Conservation (phyloP, 257 asterid species). For the Coffea canephora region DNA sequence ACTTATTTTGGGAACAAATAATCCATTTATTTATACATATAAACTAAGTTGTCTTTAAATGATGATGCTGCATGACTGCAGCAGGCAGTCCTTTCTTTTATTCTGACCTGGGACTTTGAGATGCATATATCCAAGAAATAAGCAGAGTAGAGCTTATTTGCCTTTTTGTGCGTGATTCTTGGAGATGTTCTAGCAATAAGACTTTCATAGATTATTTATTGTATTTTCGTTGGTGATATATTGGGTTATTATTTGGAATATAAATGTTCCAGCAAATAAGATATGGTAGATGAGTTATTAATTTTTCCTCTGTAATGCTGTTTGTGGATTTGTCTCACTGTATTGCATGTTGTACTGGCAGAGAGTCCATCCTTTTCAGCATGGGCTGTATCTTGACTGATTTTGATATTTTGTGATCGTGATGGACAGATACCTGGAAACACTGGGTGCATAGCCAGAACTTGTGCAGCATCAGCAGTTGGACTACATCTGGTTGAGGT, state of each 20-base stretch:
- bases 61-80: background rate
- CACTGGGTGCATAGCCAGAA: slow-evolving; percentile 92
- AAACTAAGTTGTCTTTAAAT: background rate
- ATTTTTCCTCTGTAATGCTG: background rate
- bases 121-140: background rate
- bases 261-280: no score
- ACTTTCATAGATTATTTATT: background rate
- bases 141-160: background rate
- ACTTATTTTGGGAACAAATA: no score
- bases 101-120: background rate
- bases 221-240: no score
- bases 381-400: slow-evolving; percentile 14
- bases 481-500: slow-evolving; percentile 90
- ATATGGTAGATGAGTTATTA: background rate
- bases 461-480: slow-evolving; percentile 96
- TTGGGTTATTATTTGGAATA: no score
- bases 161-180: background rate
- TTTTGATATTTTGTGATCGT: slow-evolving; percentile 27
- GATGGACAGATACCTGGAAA: slow-evolving; percentile 87
- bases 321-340: background rate
- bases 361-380: slow-evolving; percentile 17
- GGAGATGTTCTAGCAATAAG: no score
- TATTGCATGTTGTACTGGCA: background rate
- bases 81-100: background rate
- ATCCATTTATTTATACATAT: no score